Percentiles rank a stretch among this genome's conserved stretches.
Conservation (phyloP, 1,284 basidiomycete species). For the Marasmius sp. region DNA sequence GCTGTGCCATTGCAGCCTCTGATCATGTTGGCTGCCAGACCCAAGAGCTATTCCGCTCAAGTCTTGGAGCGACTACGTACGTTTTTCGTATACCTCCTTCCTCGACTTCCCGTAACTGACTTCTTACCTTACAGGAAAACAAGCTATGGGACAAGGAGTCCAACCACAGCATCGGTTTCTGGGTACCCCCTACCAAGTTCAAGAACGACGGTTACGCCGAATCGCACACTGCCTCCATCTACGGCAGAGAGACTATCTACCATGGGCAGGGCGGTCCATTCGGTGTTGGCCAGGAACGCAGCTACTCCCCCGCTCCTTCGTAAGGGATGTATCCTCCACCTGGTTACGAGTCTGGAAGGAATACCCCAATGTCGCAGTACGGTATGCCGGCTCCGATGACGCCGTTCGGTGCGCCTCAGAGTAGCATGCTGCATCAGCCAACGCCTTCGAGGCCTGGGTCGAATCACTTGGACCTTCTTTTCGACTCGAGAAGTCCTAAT, state of each 20-base stretch:
- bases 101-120: constrained; percentile 4
- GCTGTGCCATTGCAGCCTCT: constrained; percentile 78
- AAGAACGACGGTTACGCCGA: constrained; percentile 73
- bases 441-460: constrained; percentile 67
- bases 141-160: constrained; percentile 97
- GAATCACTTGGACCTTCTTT: constrained; percentile 72
- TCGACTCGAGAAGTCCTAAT: constrained; percentile 51
- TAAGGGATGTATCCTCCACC: constrained; percentile 59
- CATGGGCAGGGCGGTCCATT: constrained; percentile 38
- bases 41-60: constrained; percentile 90
- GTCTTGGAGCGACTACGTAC: constrained; percentile 92
- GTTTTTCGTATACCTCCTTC: constrained; percentile 19
- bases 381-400: constrained; percentile 22
- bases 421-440: constrained; percentile 50
- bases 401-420: constrained; percentile 29
- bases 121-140: constrained; percentile 61
- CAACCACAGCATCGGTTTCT: constrained; percentile 87
- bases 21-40: constrained; percentile 91
- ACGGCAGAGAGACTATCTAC: constrained; percentile 82
- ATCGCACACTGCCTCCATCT: constrained; percentile 72
- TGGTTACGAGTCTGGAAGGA: constrained; percentile 77
- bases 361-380: constrained; percentile 56
- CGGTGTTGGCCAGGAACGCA: constrained; percentile 29
- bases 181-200: constrained; percentile 71
- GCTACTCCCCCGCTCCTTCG: constrained; percentile 70